phyloP scores from a whole-genome alignment of 2,329 filamentous ascomycete genomes.

The Ceratocystis colombiana region DNA sequence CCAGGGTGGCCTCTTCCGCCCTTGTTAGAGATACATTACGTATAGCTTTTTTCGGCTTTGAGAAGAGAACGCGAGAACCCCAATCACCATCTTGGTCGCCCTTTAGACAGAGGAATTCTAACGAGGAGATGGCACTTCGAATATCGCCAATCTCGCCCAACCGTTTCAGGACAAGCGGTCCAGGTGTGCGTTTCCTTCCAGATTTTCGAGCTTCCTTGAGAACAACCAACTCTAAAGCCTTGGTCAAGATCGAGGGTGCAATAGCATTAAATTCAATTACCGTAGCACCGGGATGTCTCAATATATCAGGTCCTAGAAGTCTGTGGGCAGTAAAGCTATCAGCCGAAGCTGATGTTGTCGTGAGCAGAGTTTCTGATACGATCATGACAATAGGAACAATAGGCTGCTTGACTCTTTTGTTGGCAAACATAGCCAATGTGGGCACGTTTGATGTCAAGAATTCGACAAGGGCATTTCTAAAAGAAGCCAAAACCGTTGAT shows the following conservation, averaged over 20 bases:
- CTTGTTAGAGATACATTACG: constrained; percentile 57
- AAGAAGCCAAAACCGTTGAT: constrained; percentile 55
- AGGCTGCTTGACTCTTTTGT: constrained; percentile 36
- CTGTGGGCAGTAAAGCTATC: constrained; percentile 92
- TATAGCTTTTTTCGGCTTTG: constrained; percentile 53
- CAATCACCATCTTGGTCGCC: constrained; percentile 56
- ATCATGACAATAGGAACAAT: constrained; percentile 74
- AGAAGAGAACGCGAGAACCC: constrained; percentile 63
- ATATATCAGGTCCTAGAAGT: constrained; percentile 74
- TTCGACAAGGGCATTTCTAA: constrained; percentile 63
- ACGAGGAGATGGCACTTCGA: constrained; percentile 77
- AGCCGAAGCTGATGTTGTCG: constrained; percentile 70
- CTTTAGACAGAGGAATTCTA: constrained; percentile 85
- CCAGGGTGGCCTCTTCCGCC: constrained; percentile 68
- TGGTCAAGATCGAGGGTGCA: constrained; percentile 72
- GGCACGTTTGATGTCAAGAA: constrained; percentile 62
- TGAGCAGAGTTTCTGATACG: constrained; percentile 81
- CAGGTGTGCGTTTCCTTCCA: constrained; percentile 63
- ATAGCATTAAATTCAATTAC: constrained; percentile 90
- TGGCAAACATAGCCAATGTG: constrained; percentile 41
- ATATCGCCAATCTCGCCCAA: constrained; percentile 86
- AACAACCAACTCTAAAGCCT: constrained; percentile 71
- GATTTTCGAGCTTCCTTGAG: constrained; percentile 76
- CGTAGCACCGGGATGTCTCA: constrained; percentile 66
- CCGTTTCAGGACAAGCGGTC: constrained; percentile 64